Base-by-base conservation (phyloP, 352 stramenopile species). In the Pythium grandisporangium region DNA sequence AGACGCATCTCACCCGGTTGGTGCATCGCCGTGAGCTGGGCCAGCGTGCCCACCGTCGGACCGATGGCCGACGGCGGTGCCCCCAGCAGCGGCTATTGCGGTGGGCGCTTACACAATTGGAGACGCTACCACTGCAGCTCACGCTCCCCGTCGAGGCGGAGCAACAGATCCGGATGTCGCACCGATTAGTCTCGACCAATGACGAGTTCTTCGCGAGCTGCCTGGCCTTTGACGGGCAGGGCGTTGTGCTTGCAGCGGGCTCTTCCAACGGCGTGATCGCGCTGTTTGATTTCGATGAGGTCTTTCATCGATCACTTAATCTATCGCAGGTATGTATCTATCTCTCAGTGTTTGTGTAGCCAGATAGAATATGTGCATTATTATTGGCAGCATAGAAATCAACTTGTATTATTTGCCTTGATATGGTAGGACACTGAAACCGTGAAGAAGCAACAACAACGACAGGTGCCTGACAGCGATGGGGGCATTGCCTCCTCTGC, bases 221-320 rank as follows among this genome's bases (percentile, higher is more conserved):
- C 27, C 30, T 88, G 19, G 67, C 71, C 44, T 91, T 91, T 45
- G 77, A 91, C 35, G 46, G 55, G 2, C 61, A 82, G 14, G 77
- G 77, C 20, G 72, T 83, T 19, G 39, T 91, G 37, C 63, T 91
- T 5, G 68, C 63, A 25, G 70, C 61, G 0, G 77, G 77, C 0
- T 63, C 72, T 14, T 86, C 70, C 14, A 82, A 82, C 36, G 77
- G 77, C 20, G 62, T 80, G 30, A 55, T 91, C 13, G 70, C 74
- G 5, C 53, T 91, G 21, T 91, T 75, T 49, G 77, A 91, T 52
- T 91, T 84, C 46, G 77, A 91, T 51, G 75, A 85, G 36, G 56
- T 83, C 24, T 84, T 78, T 22, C 58, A 84, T 39, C 66, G 55
- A 29, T 76, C 49, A 34, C 55, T 87, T 17, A 84, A 83, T 29